Evolutionary conservation across 495 filamentous ascomycete genomes (phyloP), one percentile per base, ranked within the genome.

Genomic region (Penicillium pulvis): DNA sequence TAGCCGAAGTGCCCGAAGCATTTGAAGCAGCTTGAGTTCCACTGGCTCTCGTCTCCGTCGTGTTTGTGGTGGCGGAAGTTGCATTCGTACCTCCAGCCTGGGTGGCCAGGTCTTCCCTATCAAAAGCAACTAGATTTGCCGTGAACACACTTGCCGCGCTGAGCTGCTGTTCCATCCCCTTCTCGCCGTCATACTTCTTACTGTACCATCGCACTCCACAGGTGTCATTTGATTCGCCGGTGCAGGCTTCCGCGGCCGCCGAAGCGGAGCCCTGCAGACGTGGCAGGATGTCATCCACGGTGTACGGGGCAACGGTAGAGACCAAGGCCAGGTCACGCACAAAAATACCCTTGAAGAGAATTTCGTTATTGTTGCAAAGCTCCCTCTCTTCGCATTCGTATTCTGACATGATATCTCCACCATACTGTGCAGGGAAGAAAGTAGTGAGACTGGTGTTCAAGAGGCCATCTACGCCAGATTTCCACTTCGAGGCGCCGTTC

Each of bases 201-300:
- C 76, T 71, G 58, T 78, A 83, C 91, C 92, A 96, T 44, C 76
- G 80, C 36, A 85, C 66, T 0, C 90, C 90, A 67, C 92, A 96
- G 44, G 78, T 77, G 11, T 79, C 69, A 59, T 86, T 85, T 20
- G 60, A 57, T 28, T 81, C 81, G 28, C 85, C 83, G 1, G 72
- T 79, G 56, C 91, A 96, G 41, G 85, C 79, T 35, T 71, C 73
- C 1, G 87, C 87, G 0, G 90, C 91, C 0, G 84, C 90, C 33
- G 69, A 46, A 24, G 89, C 89, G 0, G 87, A 89, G 3, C 81
- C 78, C 42, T 74, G 69, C 10, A 96, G 77, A 46, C 84, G 77
- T 0, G 84, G 83, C 68, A 87, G 81, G 67, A 95, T 85, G 11
- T 71, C 66, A 42, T 75, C 60, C 44, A 71, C 77, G 2, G 86